Conservation (phyloP, 306 rosid species). For the Casuarina cunninghamiana region DNA sequence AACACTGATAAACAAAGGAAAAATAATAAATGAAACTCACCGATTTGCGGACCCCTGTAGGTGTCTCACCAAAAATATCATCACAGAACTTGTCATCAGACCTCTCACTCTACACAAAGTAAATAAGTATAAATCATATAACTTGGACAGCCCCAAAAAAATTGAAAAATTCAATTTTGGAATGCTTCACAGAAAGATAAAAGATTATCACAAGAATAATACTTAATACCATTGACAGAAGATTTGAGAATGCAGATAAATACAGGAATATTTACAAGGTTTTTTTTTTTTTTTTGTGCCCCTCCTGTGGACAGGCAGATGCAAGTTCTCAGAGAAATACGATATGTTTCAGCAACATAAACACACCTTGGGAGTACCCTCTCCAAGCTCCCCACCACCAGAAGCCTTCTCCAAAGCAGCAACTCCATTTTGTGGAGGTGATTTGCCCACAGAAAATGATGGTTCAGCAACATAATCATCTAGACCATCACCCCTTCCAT, state of each 20-base stretch:
- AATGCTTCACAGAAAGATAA: background rate
- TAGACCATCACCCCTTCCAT: constrained; percentile 37
- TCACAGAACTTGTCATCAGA: constrained; percentile 73
- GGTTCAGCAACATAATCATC: constrained; percentile 45
- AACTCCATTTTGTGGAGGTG: constrained; percentile 61
- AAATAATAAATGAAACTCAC: constrained; percentile 44
- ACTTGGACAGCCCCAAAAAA: background rate
- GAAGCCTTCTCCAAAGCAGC: constrained; percentile 43
- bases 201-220: background rate
- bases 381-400: constrained; percentile 69
- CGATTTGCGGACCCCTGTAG: constrained; percentile 76
- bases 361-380: constrained; percentile 89
- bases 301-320: background rate
- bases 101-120: constrained; percentile 74
- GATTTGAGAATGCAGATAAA: background rate
- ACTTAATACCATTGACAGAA: background rate
- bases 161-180: background rate
- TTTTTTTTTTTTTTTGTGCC: background rate
- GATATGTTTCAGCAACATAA: background rate
- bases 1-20: constrained; percentile 1
- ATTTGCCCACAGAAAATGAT: constrained; percentile 65
- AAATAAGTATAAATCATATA: constrained; percentile 24
- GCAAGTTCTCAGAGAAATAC: background rate
- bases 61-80: constrained; percentile 99
- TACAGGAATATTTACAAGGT: background rate